Percentiles rank a stretch among this genome's conserved stretches.
Evolutionary conservation across 2,329 filamentous ascomycete genomes (phyloP).

Genomic region (Anisogramma anomala): DNA sequence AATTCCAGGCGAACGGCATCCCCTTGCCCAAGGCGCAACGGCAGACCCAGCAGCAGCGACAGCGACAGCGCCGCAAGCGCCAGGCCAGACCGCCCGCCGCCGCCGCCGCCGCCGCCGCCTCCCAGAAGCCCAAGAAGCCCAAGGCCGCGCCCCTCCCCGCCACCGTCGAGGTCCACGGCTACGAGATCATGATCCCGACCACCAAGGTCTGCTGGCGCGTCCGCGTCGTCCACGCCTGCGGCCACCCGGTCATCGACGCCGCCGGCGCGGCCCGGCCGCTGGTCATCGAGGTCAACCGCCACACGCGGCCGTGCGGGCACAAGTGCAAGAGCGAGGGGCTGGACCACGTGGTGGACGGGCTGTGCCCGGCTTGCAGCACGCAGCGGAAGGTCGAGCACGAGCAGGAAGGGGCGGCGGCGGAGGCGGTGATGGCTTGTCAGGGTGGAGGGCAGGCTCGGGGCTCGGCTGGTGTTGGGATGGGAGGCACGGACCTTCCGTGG

Average conservation of each 20-base stretch:
- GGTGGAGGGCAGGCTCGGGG: too few relatives aligned
- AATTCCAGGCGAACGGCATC: too few relatives aligned
- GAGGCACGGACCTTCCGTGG: too few relatives aligned
- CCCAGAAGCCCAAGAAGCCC: neutral
- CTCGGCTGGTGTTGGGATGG: too few relatives aligned
- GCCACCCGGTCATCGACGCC: neutral
- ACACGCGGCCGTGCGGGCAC: neutral
- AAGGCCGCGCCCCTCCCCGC: neutral
- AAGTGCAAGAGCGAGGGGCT: neutral
- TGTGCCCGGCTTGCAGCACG: neutral
- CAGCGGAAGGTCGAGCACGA: too few relatives aligned
- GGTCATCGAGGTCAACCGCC: neutral
- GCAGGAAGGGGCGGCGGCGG: too few relatives aligned
- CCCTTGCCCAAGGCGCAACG: too few relatives aligned
- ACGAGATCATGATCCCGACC: neutral
- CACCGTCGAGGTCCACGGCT: neutral
- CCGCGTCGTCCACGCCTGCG: neutral
- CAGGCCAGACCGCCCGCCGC: too few relatives aligned
- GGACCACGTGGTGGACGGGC: neutral
- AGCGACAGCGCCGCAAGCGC: too few relatives aligned
- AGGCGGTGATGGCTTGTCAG: too few relatives aligned
- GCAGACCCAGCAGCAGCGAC: too few relatives aligned
- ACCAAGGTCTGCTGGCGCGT: neutral
- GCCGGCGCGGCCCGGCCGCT: neutral
- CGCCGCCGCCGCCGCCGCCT: neutral